These are phyloP conservation scores for Chenopodium album DNA, from an alignment of 148 eudicot genomes.

Conservation along the genomic window DNA sequence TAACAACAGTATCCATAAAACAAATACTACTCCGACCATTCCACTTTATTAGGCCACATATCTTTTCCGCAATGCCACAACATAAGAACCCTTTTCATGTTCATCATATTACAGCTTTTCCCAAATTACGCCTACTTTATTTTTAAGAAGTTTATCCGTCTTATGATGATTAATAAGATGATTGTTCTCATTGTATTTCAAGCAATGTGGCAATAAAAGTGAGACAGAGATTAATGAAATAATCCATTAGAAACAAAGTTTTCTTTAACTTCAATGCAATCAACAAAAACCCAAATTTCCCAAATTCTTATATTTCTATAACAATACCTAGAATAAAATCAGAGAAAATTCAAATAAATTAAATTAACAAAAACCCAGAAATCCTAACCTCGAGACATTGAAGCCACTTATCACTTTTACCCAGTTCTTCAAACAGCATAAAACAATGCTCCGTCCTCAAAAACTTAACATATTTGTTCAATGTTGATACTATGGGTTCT, in stretches of 20 bases:
- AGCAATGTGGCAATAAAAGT: no score
- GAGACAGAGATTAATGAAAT: no score
- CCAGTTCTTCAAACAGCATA: slow-evolving; percentile 84
- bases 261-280: background rate
- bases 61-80: no score
- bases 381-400: slow-evolving; percentile 88
- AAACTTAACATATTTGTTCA: slow-evolving; percentile 64
- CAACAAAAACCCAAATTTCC: background rate
- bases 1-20: background rate
- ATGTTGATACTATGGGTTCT: slow-evolving; percentile 50
- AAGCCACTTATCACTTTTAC: slow-evolving; percentile 77
- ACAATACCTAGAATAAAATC: background rate
- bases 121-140: no score
- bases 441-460: slow-evolving; percentile 88
- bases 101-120: no score
- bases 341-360: background rate
- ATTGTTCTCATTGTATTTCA: no score
- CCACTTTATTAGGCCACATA: no score
- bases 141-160: no score
- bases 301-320: background rate
- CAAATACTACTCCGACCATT: background rate
- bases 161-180: no score
- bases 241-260: background rate
- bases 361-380: slow-evolving; percentile 5
- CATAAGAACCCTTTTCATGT: no score